These are phyloP conservation scores for Globisporangium lucens DNA, from an alignment of 352 stramenopile species.

Conservation along the genomic window DNA sequence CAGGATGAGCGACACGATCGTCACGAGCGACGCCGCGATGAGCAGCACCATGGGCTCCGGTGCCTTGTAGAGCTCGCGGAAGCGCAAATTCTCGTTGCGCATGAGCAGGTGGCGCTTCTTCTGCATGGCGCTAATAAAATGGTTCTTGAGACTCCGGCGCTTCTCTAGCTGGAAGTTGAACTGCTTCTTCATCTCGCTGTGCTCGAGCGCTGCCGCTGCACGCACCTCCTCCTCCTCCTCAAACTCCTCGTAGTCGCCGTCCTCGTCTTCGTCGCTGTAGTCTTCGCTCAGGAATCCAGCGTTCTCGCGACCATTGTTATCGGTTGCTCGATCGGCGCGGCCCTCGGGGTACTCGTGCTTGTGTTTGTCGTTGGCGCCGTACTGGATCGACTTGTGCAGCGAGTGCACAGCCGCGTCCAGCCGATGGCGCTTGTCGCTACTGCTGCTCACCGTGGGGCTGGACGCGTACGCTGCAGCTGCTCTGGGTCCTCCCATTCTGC, in stretches of 20 bases:
- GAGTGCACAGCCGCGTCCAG: slow-evolving; percentile 17
- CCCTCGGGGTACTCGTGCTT: background rate
- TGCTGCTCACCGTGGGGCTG: background rate
- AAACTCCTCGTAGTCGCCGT: slow-evolving; percentile 27
- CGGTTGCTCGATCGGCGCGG: background rate
- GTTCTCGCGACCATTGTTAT: background rate
- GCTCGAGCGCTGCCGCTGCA: slow-evolving; percentile 28
- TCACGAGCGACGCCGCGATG: slow-evolving; percentile 42
- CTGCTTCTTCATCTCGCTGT: slow-evolving; percentile 36
- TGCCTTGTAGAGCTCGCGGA: slow-evolving; percentile 67
- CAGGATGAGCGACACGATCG: slow-evolving; percentile 64
- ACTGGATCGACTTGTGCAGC: slow-evolving; percentile 23
- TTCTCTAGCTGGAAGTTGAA: slow-evolving; percentile 55
- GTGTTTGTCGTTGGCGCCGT: slow-evolving; percentile 6
- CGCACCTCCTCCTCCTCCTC: slow-evolving; percentile 36
- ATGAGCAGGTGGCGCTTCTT: slow-evolving; percentile 62
- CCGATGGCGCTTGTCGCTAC: slow-evolving; percentile 5
- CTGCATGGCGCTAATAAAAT: slow-evolving; percentile 47
- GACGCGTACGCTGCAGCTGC: slow-evolving; percentile 7
- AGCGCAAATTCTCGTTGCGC: slow-evolving; percentile 73
- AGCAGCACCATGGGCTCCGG: slow-evolving; percentile 69
- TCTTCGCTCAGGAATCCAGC: slow-evolving; percentile 13
- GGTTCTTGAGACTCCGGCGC: slow-evolving; percentile 27
- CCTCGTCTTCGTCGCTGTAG: slow-evolving; percentile 24
- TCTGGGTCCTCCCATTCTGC: slow-evolving; percentile 12